Base-by-base conservation (phyloP, 768 basidiomycete species). In the Paxillus ammoniavirescens region DNA sequence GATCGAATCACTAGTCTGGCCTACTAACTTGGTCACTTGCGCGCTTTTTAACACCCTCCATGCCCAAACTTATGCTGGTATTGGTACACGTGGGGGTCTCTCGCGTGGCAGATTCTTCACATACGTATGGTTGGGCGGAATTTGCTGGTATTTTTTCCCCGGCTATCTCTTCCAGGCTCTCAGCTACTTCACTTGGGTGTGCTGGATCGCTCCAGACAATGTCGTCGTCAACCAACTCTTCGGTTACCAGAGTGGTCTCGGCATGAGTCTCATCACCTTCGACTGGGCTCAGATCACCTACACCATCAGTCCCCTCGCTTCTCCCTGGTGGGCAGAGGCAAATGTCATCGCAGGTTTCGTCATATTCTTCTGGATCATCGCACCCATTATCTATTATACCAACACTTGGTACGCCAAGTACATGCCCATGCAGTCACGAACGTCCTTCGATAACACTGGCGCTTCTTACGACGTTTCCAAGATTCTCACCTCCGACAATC, bases 241-340 rank as follows among this genome's bases (percentile, higher is more conserved):
- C 57, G 89, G 90, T 17, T 84, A 82, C 59, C 56, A 63, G 43
- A 65, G 61, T 47, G 75, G 77, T 28, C 70, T 86, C 58, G 83
- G 85, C 40, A 89, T 91, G 86, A 84, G 84, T 59, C 66, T 90
- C 53, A 68, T 90, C 58, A 89, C 88, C 41, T 89, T 93, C 61
- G 91, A 93, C 60, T 93, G 90, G 90, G 73, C 84, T 3, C 82
- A 87, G 64, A 87, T 90, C 49, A 82, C 85, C 4, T 89, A 81
- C 52, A 75, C 76, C 47, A 65, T 62, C n/a, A 76, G 76, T 64
- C 66, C 63, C 28, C 68, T 71, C 9, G 57, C 66, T 21, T 55
- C 63, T 8, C 64, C 65, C 64, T 67, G 71, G 61, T 77, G 75
- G 71, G 64, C 71, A 8, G 75, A 73, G 47, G 62, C 73, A 33